These are phyloP conservation scores for Spergularia marina DNA, from an alignment of 148 eudicot species.

Conservation along the genomic window DNA sequence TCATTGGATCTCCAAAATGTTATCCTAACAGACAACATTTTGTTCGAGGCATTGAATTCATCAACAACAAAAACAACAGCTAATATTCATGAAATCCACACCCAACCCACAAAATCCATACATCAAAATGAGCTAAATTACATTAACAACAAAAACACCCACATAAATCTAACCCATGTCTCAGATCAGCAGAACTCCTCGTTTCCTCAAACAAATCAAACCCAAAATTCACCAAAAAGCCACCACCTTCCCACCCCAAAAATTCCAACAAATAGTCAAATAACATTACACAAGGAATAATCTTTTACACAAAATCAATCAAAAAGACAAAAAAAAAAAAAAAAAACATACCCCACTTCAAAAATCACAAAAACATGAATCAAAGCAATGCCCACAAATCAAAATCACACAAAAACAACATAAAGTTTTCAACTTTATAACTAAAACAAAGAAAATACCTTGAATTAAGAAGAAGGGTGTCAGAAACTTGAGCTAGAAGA, in stretches of 20 bases:
- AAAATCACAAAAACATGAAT: slow-evolving; percentile 10
- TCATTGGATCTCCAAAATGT: slow-evolving; percentile 22
- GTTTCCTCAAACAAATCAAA: slow-evolving; percentile 14
- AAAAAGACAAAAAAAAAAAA: neutral
- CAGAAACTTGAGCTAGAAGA: slow-evolving; percentile 21
- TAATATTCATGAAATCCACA: slow-evolving; percentile 22
- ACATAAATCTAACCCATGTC: slow-evolving; percentile 19
- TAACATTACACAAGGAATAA: too few species aligned
- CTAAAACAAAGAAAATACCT: slow-evolving; percentile 20
- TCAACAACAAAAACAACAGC: slow-evolving; percentile 30
- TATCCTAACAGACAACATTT: slow-evolving; percentile 17
- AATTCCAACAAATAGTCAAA: neutral
- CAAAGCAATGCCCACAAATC: slow-evolving; percentile 18
- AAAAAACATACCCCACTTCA: neutral
- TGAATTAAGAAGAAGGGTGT: slow-evolving; percentile 6
- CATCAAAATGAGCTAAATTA: slow-evolving; percentile 24
- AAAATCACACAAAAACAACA: slow-evolving; percentile 19
- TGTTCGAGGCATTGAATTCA: slow-evolving; percentile 16
- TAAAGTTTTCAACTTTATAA: slow-evolving; percentile 5
- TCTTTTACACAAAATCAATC: neutral
- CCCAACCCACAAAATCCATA: slow-evolving; percentile 20
- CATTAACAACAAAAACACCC: slow-evolving; percentile 14
- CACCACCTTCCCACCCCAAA: neutral
- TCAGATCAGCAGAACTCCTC: slow-evolving; percentile 21
- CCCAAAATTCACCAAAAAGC: neutral